Conservation (phyloP, 1,284 basidiomycete species). For the Ceratobasidium sp. region DNA sequence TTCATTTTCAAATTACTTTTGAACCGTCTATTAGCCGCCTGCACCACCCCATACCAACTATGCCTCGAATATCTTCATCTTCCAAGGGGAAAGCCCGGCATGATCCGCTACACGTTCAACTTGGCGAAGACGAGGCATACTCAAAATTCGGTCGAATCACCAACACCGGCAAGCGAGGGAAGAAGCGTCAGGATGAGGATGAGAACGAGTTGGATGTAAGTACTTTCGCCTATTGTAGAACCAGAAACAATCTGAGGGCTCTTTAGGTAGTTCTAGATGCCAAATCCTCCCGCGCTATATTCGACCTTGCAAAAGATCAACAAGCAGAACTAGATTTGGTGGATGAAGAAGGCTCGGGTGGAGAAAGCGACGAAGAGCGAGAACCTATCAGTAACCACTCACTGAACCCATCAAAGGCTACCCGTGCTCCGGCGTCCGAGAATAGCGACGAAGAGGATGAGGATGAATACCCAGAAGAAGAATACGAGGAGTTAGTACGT, state of each 20-base stretch:
- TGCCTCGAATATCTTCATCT: conserved; percentile 35
- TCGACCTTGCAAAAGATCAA: conserved; percentile 92
- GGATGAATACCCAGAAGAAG: conserved; percentile 59
- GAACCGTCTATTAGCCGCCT: neutral
- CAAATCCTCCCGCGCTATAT: conserved; percentile 89
- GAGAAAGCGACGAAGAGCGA: conserved; percentile 51
- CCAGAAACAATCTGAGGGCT: conserved; percentile 12
- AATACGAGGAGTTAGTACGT: conserved; percentile 65
- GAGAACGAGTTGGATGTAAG: conserved; percentile 65
- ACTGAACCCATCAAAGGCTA: neutral
- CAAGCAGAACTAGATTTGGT: conserved; percentile 86
- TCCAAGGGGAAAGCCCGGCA: conserved; percentile 71
- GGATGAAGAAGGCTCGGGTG: conserved; percentile 62
- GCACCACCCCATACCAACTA: neutral
- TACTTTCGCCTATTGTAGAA: conserved; percentile 36
- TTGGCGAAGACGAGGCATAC: conserved; percentile 79
- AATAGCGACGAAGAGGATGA: conserved; percentile 59
- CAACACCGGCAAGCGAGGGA: conserved; percentile 78
- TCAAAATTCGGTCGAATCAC: conserved; percentile 83
- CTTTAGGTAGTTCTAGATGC: conserved; percentile 80
- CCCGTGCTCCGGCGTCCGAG: conserved; percentile 64
- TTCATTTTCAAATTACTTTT: conserved; percentile 17
- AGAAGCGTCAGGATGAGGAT: conserved; percentile 66
- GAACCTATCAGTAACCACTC: neutral
- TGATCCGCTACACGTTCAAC: conserved; percentile 86